Base-by-base conservation (phyloP, 106 monocot genomes). In the Chionographis japonica region DNA sequence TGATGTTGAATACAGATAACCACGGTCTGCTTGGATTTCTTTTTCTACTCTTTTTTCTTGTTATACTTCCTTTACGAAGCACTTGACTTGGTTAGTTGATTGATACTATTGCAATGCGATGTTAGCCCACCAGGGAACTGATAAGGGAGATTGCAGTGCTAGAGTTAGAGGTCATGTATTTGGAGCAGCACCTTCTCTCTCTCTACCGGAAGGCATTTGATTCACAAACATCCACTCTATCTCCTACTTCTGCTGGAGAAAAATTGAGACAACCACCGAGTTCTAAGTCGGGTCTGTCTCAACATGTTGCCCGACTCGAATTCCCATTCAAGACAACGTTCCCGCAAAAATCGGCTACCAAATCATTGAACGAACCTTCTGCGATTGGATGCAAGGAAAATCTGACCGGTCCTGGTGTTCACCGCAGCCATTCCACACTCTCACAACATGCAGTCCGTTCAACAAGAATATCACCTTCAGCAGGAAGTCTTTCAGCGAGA, bases 61-160 rank as follows among this genome's bases (percentile, higher is more conserved):
- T 8, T 58, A 37, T 3, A n/a, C 19, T 18, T 60, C 2, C 4
- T 10, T 37, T 13, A 14, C 6, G 1, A 7, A 5, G 37, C 36
- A n/a, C 35, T 7, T 37, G 27, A 27, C n/a, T 61, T 41, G 6
- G 12, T 20, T 37, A 36, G n/a, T 51, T 57, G 10, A 8, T 4
- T 36, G 50, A 43, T n/a, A 49, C 49, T 18, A 11, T 10, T 50
- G 60, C 16, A 8, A 3, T 62, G 14, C 63, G 49, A 17, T 72
- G 69, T 71, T 77, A 90, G 90, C 78, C 73, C 0, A 66, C 87
- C 2, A 86, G 79, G 41, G 87, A 87, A 74, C 63, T 91, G 46
- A 87, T 91, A 50, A 84, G 74, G 58, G 90, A 91, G 56, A 91
- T 91, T 55, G 81, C 90, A n/a, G 65, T 84, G 16, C 63, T 91